Percentiles rank a stretch among this genome's conserved stretches.
phyloP scores from a whole-genome alignment of 345 rosid species.

The Aquilaria yunnanensis region DNA sequence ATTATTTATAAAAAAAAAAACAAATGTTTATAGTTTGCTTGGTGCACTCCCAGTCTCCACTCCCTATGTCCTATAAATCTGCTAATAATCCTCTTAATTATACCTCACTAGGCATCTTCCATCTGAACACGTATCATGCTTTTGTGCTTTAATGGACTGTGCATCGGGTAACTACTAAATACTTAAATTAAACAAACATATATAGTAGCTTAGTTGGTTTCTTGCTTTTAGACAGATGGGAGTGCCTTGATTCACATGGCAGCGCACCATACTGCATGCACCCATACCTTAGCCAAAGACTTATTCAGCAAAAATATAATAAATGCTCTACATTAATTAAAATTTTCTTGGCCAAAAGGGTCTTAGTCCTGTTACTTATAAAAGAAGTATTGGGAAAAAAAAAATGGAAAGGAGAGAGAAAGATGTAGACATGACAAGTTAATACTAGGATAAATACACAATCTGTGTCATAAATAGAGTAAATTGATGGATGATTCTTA shows the following conservation, averaged over 20 bases:
- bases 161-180: conserved; percentile 13
- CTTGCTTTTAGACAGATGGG: conserved; percentile 23
- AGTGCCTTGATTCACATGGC: conserved; percentile 22
- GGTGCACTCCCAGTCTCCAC: no score
- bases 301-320: neutral
- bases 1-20: neutral
- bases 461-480: no score
- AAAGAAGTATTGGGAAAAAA: no score
- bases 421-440: conserved; percentile 1
- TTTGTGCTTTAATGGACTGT: no score
- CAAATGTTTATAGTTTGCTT: neutral
- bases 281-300: neutral
- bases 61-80: neutral
- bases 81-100: conserved; percentile 13
- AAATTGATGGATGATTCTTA: no score
- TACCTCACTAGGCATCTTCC: conserved; percentile 14
- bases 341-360: neutral
- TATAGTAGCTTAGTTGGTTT: conserved; percentile 20
- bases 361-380: neutral
- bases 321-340: neutral
- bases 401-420: neutral
- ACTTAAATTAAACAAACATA: conserved; percentile 9
- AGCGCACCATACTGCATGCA: conserved; percentile 1
- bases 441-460: neutral
- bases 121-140: no score